phyloP scores from a whole-genome alignment of 805 yeast species.

The Schwanniomyces pseudopolymorphus region DNA sequence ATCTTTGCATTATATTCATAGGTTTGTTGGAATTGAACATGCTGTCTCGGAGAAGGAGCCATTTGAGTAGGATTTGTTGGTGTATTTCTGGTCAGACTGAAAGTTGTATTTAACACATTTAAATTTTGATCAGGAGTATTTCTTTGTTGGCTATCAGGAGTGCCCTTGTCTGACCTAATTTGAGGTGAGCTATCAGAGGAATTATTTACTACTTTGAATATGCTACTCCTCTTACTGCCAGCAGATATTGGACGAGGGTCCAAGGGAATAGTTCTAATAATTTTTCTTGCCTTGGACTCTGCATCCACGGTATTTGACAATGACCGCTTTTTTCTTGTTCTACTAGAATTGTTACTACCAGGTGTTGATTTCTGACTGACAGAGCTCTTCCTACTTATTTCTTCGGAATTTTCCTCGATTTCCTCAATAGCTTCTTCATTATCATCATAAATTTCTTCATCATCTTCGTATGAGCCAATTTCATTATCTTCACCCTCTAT shows the following conservation, averaged over 20 bases:
- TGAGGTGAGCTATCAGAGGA: constrained; percentile 33
- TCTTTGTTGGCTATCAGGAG: constrained; percentile 6
- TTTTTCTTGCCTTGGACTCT: constrained; percentile 69
- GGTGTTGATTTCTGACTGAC: constrained; percentile 36
- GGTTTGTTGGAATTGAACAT: neutral
- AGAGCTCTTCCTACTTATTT: constrained; percentile 4
- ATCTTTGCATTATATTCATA: neutral
- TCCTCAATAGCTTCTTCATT: constrained; percentile 24
- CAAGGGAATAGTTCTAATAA: constrained; percentile 75
- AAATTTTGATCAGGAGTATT: neutral
- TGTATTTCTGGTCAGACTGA: neutral
- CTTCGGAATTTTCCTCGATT: constrained; percentile 8
- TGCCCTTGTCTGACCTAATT: constrained; percentile 10
- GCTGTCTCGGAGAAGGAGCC: neutral
- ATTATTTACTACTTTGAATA: constrained; percentile 37
- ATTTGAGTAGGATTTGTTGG: neutral
- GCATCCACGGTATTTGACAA: constrained; percentile 59
- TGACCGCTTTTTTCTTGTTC: constrained; percentile 43
- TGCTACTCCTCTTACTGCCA: constrained; percentile 31
- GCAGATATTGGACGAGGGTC: constrained; percentile 77
- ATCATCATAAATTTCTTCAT: constrained; percentile 16
- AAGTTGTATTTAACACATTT: neutral
- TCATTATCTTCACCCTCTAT: constrained; percentile 30
- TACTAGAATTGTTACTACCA: constrained; percentile 36
- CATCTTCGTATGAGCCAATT: constrained; percentile 22